Percentiles rank a stretch among this genome's conserved stretches.
Evolutionary conservation across 768 basidiomycete genomes (phyloP).

Genomic region (Botryobasidium botryosum): DNA sequence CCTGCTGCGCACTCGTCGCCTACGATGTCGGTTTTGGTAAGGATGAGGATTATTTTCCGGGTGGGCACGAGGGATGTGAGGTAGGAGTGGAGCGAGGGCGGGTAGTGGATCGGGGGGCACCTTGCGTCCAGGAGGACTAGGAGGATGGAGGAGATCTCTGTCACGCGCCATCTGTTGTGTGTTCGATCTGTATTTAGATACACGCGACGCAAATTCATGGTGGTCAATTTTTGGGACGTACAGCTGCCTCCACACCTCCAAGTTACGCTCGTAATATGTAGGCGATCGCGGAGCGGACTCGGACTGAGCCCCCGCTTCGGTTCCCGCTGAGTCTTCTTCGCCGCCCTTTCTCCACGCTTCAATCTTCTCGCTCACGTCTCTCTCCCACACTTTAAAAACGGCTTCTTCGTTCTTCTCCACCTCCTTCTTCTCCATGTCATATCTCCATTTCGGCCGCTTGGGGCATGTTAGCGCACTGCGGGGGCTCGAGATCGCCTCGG

Average conservation of each 20-base stretch:
- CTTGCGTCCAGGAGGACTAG: constrained; percentile 80
- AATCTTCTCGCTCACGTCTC: constrained; percentile 40
- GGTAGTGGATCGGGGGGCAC: constrained; percentile 75
- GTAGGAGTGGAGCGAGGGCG: constrained; percentile 55
- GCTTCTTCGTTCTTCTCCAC: constrained; percentile 86
- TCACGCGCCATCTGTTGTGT: constrained; percentile 77
- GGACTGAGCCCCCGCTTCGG: constrained; percentile 1
- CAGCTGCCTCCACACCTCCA: constrained; percentile 93
- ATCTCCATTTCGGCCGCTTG: constrained; percentile 70
- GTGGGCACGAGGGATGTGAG: constrained; percentile 25
- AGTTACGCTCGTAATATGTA: constrained; percentile 73
- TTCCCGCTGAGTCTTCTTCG: constrained; percentile 12
- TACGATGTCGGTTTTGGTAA: constrained; percentile 80
- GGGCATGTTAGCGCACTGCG: constrained; percentile 28
- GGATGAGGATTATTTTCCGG: constrained; percentile 46
- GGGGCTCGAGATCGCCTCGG: constrained; percentile 10
- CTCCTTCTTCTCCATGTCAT: constrained; percentile 72
- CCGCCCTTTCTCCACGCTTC: constrained; percentile 29
- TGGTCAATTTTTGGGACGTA: constrained; percentile 25
- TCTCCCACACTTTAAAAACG: constrained; percentile 62
- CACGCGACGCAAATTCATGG: too few species aligned
- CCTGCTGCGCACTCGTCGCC: constrained; percentile 43
- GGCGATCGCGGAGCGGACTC: constrained; percentile 40
- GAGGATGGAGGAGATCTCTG: constrained; percentile 78
- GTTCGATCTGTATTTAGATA: too few species aligned